phyloP scores from a whole-genome alignment of 108 stramenopile species.

The Asterionellopsis glacialis region DNA sequence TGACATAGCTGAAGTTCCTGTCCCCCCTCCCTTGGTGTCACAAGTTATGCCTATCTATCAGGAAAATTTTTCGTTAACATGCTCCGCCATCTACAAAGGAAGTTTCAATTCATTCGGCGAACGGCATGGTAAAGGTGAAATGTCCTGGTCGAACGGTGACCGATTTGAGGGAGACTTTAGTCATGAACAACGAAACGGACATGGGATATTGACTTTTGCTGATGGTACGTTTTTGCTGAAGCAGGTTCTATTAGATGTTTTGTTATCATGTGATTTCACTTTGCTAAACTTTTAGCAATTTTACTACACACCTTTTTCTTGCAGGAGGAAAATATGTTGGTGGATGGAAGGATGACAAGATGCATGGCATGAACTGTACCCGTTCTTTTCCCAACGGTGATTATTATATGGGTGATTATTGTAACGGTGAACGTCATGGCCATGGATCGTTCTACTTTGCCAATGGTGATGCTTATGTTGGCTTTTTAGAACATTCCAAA shows the following conservation, averaged over 20 bases:
- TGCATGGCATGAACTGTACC: constrained; percentile 44
- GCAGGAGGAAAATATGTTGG: constrained; percentile 38
- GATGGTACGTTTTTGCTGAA: constrained; percentile 41
- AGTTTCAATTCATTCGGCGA: constrained; percentile 40
- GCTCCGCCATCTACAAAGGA: constrained; percentile 30
- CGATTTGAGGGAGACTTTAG: constrained; percentile 49
- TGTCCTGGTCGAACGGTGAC: constrained; percentile 61
- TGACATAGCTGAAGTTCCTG: background rate
- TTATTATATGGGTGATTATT: constrained; percentile 42
- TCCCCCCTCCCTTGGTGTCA: background rate
- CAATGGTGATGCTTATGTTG: constrained; percentile 55
- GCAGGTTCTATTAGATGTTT: constrained; percentile 9
- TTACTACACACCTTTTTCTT: constrained; percentile 3
- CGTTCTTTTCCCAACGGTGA: constrained; percentile 54
- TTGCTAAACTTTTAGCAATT: background rate
- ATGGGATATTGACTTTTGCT: constrained; percentile 45
- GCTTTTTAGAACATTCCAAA: constrained; percentile 27
- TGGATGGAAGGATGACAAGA: constrained; percentile 46
- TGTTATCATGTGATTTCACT: constrained; percentile 5
- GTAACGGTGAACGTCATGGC: constrained; percentile 41
- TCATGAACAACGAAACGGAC: constrained; percentile 44
- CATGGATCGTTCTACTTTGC: constrained; percentile 50
- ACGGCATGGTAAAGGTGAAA: constrained; percentile 47
- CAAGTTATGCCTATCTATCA: background rate
- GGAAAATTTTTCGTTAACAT: background rate